Percentiles rank a stretch among this genome's conserved stretches.
Conservation (phyloP, 1,284 basidiomycete species). For the Trichosporon sp. region DNA sequence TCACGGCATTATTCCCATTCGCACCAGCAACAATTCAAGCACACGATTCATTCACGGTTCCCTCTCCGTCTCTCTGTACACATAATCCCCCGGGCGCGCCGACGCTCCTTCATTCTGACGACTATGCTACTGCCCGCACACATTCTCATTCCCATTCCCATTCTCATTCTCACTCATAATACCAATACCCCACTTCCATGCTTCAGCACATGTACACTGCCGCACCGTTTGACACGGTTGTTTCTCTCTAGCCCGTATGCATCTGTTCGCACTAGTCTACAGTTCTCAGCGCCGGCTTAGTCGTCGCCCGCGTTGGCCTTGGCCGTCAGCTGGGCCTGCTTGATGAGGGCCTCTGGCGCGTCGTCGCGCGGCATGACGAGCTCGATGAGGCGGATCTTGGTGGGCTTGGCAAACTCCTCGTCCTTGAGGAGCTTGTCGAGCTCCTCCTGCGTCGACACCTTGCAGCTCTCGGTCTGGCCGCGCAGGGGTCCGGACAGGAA, state of each 20-base stretch:
- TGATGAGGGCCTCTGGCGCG: slow-evolving; percentile 41
- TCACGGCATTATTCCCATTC: background rate
- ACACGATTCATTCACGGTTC: background rate
- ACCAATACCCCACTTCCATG: background rate
- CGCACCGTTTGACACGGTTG: slow-evolving; percentile 4
- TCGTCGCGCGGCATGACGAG: slow-evolving; percentile 48
- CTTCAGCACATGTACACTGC: background rate
- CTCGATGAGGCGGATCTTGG: slow-evolving; percentile 47
- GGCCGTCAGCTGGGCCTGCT: slow-evolving; percentile 39
- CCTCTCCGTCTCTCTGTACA: background rate
- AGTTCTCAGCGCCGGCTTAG: background rate
- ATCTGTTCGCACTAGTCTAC: slow-evolving; percentile 1
- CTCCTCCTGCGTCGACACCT: slow-evolving; percentile 49
- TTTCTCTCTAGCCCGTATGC: background rate
- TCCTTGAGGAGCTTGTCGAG: slow-evolving; percentile 55
- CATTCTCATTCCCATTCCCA: background rate
- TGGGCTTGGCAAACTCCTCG: slow-evolving; percentile 39
- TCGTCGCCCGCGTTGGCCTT: background rate
- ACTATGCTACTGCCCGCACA: background rate
- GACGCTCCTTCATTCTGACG: background rate
- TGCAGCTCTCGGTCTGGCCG: slow-evolving; percentile 31
- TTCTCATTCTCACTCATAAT: background rate
- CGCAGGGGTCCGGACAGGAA: slow-evolving; percentile 33
- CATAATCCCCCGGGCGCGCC: background rate
- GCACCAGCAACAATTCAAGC: background rate